A percentile compares a stretch with the other conserved stretches of the same genome.
Conservation (phyloP, 768 basidiomycete species). For the Pluteus cervinus region DNA sequence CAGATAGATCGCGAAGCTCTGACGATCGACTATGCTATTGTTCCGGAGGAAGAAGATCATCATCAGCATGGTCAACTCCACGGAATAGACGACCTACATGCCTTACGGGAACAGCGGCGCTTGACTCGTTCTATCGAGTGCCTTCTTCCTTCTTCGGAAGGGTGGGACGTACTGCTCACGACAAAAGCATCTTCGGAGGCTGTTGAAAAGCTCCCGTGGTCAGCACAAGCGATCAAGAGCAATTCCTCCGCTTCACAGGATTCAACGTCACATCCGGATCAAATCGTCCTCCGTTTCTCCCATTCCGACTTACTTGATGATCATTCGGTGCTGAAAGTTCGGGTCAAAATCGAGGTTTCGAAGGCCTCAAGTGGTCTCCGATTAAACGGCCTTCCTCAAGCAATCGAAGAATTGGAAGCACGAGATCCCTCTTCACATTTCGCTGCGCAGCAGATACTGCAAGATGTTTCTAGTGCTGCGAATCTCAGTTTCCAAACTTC, state of each 20-base stretch:
- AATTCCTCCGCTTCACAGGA: constrained; percentile 29
- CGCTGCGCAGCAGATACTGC: constrained; percentile 58
- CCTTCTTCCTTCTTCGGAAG: constrained; percentile 65
- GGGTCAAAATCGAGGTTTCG: constrained; percentile 75
- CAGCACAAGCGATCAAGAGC: constrained; percentile 48
- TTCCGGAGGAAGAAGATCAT: constrained; percentile 64
- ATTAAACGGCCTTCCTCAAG: constrained; percentile 79
- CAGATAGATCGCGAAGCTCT: constrained; percentile 81
- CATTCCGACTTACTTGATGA: constrained; percentile 69
- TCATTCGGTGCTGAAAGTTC: constrained; percentile 77
- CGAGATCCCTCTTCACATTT: constrained; percentile 57
- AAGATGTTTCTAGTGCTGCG: constrained; percentile 66
- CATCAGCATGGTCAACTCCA: constrained; percentile 26
- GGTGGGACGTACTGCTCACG: constrained; percentile 84
- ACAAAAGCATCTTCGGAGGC: constrained; percentile 69
- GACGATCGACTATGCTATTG: constrained; percentile 76
- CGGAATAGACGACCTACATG: constrained; percentile 60
- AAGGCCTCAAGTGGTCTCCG: constrained; percentile 71
- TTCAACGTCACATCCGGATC: constrained; percentile 31
- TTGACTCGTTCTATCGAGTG: constrained; percentile 78
- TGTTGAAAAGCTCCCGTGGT: constrained; percentile 72
- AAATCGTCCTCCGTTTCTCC: constrained; percentile 58
- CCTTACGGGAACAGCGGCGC: constrained; percentile 58
- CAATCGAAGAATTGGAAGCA: constrained; percentile 58
- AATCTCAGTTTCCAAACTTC: constrained; percentile 64